Percentiles rank a stretch among this genome's conserved stretches.
These are phyloP conservation scores for Pyrenophora teres DNA, from an alignment of 2,329 filamentous ascomycete genomes.

Conservation along the genomic window DNA sequence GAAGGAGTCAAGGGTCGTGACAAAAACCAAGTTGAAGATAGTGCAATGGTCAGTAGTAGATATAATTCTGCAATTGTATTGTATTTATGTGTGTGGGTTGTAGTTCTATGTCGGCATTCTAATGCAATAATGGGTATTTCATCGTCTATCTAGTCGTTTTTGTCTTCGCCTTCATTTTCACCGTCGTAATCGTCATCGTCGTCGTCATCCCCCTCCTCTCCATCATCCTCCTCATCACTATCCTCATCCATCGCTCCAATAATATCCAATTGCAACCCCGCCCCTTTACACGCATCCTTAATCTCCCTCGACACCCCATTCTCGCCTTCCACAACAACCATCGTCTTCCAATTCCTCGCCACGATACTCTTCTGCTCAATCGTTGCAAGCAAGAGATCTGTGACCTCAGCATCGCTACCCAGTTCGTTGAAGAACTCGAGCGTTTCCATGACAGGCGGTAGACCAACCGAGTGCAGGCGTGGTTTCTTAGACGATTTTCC, in stretches of 20 bases:
- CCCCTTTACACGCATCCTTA: conserved; percentile 30
- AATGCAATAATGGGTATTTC: not conserved
- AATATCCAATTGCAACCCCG: conserved; percentile 39
- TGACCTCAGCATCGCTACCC: conserved; percentile 38
- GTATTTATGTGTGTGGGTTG: no score
- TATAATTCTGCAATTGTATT: no score
- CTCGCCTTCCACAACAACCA: conserved; percentile 37
- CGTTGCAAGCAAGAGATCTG: conserved; percentile 31
- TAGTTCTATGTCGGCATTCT: no score
- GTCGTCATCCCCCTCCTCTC: not conserved
- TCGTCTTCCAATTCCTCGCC: conserved; percentile 29
- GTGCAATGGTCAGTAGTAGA: not conserved
- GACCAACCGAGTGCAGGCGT: conserved; percentile 37
- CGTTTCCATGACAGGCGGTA: conserved; percentile 34
- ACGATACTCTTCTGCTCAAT: conserved; percentile 36
- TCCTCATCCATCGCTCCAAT: conserved; percentile 55
- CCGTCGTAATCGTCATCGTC: not conserved
- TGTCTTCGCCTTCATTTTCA: not conserved
- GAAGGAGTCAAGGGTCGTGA: not conserved
- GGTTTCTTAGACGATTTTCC: conserved; percentile 40
- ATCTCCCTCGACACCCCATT: conserved; percentile 26
- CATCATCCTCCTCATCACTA: not conserved
- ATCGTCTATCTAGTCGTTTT: not conserved
- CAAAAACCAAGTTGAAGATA: conserved; percentile 7
- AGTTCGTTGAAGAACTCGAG: conserved; percentile 42